Percentiles rank a stretch among this genome's conserved stretches.
These are phyloP conservation scores for Tieghemiomyces parasiticus DNA, from an alignment of 192 early-diverging fungal species.

Conservation along the genomic window DNA sequence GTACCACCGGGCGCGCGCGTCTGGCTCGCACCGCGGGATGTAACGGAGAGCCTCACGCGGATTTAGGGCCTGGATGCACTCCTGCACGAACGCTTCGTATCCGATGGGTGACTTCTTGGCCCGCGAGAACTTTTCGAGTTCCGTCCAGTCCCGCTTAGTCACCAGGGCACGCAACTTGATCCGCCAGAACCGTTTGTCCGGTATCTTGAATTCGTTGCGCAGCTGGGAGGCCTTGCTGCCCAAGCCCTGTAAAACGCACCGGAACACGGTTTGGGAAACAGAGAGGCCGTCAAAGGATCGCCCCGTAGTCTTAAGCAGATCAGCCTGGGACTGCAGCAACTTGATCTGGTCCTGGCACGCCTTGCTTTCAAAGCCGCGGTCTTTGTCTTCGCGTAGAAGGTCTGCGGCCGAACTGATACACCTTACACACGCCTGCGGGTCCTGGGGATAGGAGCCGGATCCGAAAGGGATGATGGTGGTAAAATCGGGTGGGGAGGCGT, in stretches of 20 bases:
- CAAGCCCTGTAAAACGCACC: conserved; percentile 57
- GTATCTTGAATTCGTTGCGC: conserved; percentile 68
- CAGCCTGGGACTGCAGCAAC: conserved; percentile 54
- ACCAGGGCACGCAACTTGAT: conserved; percentile 75
- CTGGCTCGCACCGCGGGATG: conserved; percentile 51
- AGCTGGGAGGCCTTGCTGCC: conserved; percentile 59
- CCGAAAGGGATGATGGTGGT: no score
- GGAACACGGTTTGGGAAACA: conserved; percentile 74
- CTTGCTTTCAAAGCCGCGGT: conserved; percentile 54
- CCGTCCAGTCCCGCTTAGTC: conserved; percentile 66
- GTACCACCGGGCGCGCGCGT: conserved; percentile 40
- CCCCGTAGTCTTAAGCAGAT: conserved; percentile 56
- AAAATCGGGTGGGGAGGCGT: no score
- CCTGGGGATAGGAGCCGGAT: conserved; percentile 26
- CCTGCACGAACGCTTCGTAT: conserved; percentile 66
- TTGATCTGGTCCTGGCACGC: conserved; percentile 37
- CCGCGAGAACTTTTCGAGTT: conserved; percentile 63
- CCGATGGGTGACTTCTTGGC: conserved; percentile 70
- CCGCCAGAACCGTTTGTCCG: conserved; percentile 83
- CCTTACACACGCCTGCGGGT: conserved; percentile 38
- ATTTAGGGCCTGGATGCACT: conserved; percentile 60
- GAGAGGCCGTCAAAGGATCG: conserved; percentile 54
- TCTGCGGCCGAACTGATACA: conserved; percentile 59
- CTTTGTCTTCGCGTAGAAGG: conserved; percentile 57
- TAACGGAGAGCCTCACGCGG: conserved; percentile 62